Conservation (phyloP, 1,284 basidiomycete species). For the Ustilago shanxiensis region DNA sequence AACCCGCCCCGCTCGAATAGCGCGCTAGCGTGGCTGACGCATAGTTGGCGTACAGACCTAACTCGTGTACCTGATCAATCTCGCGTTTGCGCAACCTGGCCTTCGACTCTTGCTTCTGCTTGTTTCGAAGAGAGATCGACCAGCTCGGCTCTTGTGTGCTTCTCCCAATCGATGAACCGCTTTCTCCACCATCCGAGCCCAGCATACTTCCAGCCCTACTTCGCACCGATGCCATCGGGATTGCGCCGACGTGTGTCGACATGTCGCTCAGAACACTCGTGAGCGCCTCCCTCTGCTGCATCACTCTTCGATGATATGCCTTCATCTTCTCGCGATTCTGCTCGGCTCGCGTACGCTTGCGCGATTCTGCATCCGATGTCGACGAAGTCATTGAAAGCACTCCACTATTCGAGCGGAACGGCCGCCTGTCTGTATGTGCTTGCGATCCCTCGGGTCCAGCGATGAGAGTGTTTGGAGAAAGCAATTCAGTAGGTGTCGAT, state of each 20-base stretch:
- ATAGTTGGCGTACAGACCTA: conserved; percentile 30
- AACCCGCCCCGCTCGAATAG: not conserved
- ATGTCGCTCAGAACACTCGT: conserved; percentile 32
- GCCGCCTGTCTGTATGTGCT: conserved; percentile 8
- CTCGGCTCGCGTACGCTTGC: conserved; percentile 38
- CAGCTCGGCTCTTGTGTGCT: conserved; percentile 20
- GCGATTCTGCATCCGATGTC: conserved; percentile 21
- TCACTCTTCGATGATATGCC: conserved; percentile 44
- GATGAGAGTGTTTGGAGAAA: conserved; percentile 3
- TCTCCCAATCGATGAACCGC: conserved; percentile 7
- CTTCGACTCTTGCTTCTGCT: conserved; percentile 51
- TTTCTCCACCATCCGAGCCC: conserved; percentile 4
- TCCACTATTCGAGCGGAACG: conserved; percentile 8
- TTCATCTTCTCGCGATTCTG: conserved; percentile 55
- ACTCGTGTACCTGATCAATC: conserved; percentile 45
- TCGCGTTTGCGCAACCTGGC: conserved; percentile 42
- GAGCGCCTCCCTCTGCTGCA: conserved; percentile 49
- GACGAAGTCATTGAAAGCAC: conserved; percentile 20
- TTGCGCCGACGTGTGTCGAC: conserved; percentile 26
- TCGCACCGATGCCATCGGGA: conserved; percentile 5
- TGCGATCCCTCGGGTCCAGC: conserved; percentile 16
- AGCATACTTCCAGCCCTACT: not conserved
- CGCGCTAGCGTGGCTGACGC: conserved; percentile 8
- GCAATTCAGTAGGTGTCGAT: conserved; percentile 22
- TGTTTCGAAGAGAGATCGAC: conserved; percentile 37